Base-by-base conservation (phyloP, 805 yeast species). In the Wickerhamiella spandovensis region DNA sequence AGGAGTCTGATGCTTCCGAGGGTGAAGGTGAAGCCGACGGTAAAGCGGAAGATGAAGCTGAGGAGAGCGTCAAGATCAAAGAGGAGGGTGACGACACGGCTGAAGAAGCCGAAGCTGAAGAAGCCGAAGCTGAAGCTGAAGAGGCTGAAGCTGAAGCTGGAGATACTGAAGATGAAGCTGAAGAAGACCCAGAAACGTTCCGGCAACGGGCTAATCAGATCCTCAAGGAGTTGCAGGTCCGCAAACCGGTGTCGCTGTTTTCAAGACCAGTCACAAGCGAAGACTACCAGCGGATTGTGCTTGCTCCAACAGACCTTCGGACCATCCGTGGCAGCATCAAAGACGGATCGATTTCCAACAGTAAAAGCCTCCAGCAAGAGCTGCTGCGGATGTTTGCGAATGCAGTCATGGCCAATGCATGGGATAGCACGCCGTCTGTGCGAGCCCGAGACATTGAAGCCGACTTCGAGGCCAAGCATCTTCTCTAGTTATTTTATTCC, bases 341-440 rank as follows among this genome's bases (percentile, higher is more conserved):
- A 54, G 78, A 77, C 47, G 81, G 79, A 0, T 71, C 73, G 49
- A 74, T 84, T 42, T 70, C 73, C 35, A 61, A 63, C 17, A 64
- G 67, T 10, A 68, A 62, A 21, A 79, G 81, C 51, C 67, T 85
- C 21, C 86, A 84, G 56, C 68, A 82, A 47, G 85, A 82, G 54
- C 69, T 85, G 43, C 73, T 81, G 68, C 68, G 81, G 52, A 83
- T 85, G 92, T 83, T 82, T 66, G 82, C 90, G 48, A 85, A 85
- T 63, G 85, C 90, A 17, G 74, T 84, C 17, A 85, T 85, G 92
- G 85, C 80, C 66, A 84, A 85, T 63, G 76, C 76, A 57, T 72
- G 77, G 53, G 78, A 75, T 53, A 75, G 79, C 24, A 86, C 81
- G 49, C 72, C 82, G 53, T 77, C 75, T 43, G 63, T 66, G 37